Conservation (phyloP, 2,329 filamentous ascomycete genomes). For the Apiospora sp. region DNA sequence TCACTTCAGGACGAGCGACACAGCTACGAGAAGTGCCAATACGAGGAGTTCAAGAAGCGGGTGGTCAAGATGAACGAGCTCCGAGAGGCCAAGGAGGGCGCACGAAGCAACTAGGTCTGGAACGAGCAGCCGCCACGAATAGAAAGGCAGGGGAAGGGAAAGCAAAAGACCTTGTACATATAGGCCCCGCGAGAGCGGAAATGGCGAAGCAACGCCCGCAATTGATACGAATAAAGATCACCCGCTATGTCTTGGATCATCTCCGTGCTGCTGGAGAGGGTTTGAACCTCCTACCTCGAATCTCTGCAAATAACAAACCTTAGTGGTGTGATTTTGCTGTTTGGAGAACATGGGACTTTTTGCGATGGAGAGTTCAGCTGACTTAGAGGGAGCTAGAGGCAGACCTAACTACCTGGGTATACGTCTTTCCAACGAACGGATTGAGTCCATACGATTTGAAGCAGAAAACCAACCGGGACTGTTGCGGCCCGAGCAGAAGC, state of each 20-base stretch:
- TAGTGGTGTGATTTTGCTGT: neutral
- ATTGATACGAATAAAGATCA: conserved; percentile 21
- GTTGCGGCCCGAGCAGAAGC: neutral
- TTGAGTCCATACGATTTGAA: neutral
- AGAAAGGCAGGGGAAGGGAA: neutral
- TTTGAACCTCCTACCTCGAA: too few species aligned
- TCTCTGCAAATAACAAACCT: neutral
- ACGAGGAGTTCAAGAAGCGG: conserved; percentile 97
- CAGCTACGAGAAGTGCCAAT: conserved; percentile 99
- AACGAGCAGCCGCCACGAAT: neutral
- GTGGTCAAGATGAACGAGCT: conserved; percentile 99
- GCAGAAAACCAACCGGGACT: neutral
- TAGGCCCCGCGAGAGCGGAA: conserved; percentile 9
- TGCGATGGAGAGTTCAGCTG: neutral
- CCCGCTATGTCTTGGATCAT: neutral
- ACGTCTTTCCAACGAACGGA: neutral
- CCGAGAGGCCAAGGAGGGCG: conserved; percentile 82
- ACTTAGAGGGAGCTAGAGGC: neutral
- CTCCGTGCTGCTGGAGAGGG: neutral
- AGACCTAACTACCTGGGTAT: neutral
- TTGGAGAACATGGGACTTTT: neutral
- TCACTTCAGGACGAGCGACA: conserved; percentile 84
- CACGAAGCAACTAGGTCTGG: conserved; percentile 76
- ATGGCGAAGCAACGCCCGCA: conserved; percentile 1
- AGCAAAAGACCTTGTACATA: conserved; percentile 18